Percentiles rank a stretch among this genome's conserved stretches.
These are phyloP conservation scores for Aquilaria malaccensis DNA, from an alignment of 345 rosid genomes.

Conservation along the genomic window DNA sequence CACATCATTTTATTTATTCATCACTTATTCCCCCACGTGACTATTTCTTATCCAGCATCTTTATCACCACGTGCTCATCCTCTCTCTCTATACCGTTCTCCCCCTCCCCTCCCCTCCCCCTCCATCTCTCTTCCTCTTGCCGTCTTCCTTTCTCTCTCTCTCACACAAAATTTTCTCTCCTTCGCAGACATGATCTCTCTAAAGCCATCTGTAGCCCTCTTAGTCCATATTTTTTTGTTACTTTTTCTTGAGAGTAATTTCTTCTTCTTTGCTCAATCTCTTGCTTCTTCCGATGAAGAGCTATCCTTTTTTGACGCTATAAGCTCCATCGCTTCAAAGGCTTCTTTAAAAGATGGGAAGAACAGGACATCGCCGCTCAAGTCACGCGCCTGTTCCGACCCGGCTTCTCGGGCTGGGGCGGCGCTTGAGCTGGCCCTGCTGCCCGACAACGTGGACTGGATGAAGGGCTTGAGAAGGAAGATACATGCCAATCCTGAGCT, in stretches of 20 bases:
- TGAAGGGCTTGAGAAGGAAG: conserved; percentile 39
- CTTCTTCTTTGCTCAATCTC: background rate
- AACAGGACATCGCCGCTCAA: conserved; percentile 8
- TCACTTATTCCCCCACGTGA: conserved; percentile 32
- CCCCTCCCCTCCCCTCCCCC: background rate
- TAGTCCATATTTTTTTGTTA: conserved; percentile 1
- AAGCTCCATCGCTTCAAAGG: conserved; percentile 6
- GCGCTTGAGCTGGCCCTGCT: conserved; percentile 26
- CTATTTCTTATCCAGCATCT: background rate
- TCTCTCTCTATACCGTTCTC: background rate
- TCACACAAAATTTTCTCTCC: background rate
- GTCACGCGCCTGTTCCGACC: conserved; percentile 22
- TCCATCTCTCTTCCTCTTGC: background rate
- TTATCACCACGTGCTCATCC: conserved; percentile 37
- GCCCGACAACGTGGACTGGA: conserved; percentile 40
- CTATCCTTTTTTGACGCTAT: conserved; percentile 10
- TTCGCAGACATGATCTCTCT: conserved; percentile 12
- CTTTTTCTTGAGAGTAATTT: background rate
- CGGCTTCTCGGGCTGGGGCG: background rate
- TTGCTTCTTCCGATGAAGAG: conserved; percentile 7
- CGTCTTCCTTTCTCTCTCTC: background rate
- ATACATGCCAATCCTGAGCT: conserved; percentile 62
- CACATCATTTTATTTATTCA: background rate
- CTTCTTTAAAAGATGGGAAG: conserved; percentile 4
- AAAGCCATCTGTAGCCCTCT: background rate